Evolutionary conservation across 805 yeast genomes (phyloP).

Genomic region (Komagataella ulmi): DNA sequence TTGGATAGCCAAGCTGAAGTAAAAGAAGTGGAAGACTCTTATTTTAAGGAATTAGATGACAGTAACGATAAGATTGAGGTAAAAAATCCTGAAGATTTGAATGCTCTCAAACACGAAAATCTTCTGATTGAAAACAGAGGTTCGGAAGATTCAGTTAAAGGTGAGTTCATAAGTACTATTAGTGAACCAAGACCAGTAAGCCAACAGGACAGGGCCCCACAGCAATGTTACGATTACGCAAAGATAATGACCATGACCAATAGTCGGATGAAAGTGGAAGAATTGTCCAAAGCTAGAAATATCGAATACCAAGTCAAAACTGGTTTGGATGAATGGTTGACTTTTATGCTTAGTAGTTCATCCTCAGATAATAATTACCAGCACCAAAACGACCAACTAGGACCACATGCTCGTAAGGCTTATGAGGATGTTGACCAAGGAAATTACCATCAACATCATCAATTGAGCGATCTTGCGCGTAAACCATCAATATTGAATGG

Average conservation of each 20-base stretch:
- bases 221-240: slow-evolving; percentile 27
- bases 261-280: slow-evolving; percentile 24
- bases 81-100: not conserved
- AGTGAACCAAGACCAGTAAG: slow-evolving; percentile 6
- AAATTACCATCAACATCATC: slow-evolving; percentile 20
- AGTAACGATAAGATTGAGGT: not conserved
- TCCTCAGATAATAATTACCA: slow-evolving; percentile 24
- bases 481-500: slow-evolving; percentile 34
- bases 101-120: slow-evolving; percentile 3
- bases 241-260: slow-evolving; percentile 24
- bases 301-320: slow-evolving; percentile 30
- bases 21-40: slow-evolving; percentile 19
- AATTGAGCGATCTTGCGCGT: slow-evolving; percentile 25
- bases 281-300: slow-evolving; percentile 25
- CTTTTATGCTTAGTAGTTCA: slow-evolving; percentile 14
- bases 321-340: slow-evolving; percentile 42
- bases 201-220: slow-evolving; percentile 5
- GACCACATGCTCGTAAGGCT: slow-evolving; percentile 41
- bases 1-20: slow-evolving; percentile 13
- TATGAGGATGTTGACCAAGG: slow-evolving; percentile 44
- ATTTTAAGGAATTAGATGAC: slow-evolving; percentile 4
- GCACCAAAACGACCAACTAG: slow-evolving; percentile 23
- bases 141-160: slow-evolving; percentile 6
- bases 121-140: slow-evolving; percentile 5
- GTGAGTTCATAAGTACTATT: slow-evolving; percentile 4